phyloP scores from a whole-genome alignment of 495 filamentous ascomycete genomes.

The Parathielavia hyrcaniae region DNA sequence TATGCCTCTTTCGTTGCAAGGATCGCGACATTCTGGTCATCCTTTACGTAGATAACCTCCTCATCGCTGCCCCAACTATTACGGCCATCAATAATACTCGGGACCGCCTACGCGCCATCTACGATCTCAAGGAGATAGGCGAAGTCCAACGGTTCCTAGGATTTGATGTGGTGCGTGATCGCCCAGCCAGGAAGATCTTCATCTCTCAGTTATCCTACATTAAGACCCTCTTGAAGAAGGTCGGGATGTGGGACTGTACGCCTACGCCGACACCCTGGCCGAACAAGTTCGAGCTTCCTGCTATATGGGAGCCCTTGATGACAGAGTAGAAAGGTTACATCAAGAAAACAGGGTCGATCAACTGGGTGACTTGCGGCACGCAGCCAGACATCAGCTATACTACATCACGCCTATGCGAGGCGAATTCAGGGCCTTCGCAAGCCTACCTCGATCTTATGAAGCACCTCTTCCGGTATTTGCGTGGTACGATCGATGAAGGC shows the following conservation, averaged over 20 bases:
- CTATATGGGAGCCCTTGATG: background rate
- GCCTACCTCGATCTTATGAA: background rate
- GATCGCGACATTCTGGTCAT: too few species aligned
- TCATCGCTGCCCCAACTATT: too few species aligned
- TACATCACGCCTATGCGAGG: background rate
- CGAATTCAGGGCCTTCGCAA: slow-evolving; percentile 3
- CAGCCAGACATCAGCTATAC: slow-evolving; percentile 1
- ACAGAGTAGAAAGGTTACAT: slow-evolving; percentile 1
- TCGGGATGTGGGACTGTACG: background rate
- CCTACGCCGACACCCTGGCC: background rate
- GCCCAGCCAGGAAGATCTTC: background rate
- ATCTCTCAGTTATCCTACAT: background rate
- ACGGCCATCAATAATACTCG: too few species aligned
- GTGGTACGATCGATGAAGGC: background rate
- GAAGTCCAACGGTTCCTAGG: slow-evolving; percentile 7
- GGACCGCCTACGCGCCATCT: too few species aligned
- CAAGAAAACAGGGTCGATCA: background rate
- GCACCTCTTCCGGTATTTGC: background rate
- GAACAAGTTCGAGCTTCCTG: background rate
- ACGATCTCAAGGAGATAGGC: slow-evolving; percentile 1
- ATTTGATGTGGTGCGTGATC: slow-evolving; percentile 2
- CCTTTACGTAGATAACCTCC: too few species aligned
- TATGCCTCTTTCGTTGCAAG: too few species aligned
- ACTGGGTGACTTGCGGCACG: background rate
- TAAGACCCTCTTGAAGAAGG: background rate